Percentiles rank a stretch among this genome's conserved stretches.
These are phyloP conservation scores for Pinus taeda DNA, from an alignment of 75 land plant genomes.

Conservation along the genomic window DNA sequence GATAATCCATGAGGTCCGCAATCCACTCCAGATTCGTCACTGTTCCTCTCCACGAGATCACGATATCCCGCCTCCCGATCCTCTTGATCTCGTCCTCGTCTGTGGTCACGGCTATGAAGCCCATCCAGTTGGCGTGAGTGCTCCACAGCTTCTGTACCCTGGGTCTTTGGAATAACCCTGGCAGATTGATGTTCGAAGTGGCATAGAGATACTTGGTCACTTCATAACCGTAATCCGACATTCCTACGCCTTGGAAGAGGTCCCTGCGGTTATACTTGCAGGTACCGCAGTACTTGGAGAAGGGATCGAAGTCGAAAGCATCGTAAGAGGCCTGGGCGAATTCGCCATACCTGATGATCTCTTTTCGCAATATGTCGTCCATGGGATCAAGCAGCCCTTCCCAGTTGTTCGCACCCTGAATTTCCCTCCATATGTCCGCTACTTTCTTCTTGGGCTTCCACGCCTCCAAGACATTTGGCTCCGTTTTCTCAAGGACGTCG, in stretches of 20 bases:
- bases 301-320: conserved; percentile 51
- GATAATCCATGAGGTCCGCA: conserved; percentile 29
- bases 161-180: conserved; percentile 39
- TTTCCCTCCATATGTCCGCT: conserved; percentile 33
- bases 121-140: conserved; percentile 63
- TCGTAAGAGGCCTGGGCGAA: conserved; percentile 60
- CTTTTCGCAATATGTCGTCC: conserved; percentile 36
- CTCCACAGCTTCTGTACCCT: conserved; percentile 35
- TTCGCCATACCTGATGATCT: conserved; percentile 69
- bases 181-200: conserved; percentile 37
- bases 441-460: conserved; percentile 7
- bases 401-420: conserved; percentile 59
- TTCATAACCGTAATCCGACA: conserved; percentile 36
- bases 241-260: conserved; percentile 27
- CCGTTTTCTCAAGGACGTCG: too few relatives aligned
- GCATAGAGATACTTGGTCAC: conserved; percentile 57
- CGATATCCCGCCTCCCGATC: conserved; percentile 52
- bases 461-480: too few relatives aligned
- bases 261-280: conserved; percentile 28
- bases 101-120: conserved; percentile 52
- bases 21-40: conserved; percentile 57
- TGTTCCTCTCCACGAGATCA: conserved; percentile 59
- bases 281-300: conserved; percentile 55
- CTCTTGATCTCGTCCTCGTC: conserved; percentile 32
- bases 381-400: conserved; percentile 45